phyloP scores from a whole-genome alignment of 2,329 filamentous ascomycete genomes.

The Xylaria sp. region DNA sequence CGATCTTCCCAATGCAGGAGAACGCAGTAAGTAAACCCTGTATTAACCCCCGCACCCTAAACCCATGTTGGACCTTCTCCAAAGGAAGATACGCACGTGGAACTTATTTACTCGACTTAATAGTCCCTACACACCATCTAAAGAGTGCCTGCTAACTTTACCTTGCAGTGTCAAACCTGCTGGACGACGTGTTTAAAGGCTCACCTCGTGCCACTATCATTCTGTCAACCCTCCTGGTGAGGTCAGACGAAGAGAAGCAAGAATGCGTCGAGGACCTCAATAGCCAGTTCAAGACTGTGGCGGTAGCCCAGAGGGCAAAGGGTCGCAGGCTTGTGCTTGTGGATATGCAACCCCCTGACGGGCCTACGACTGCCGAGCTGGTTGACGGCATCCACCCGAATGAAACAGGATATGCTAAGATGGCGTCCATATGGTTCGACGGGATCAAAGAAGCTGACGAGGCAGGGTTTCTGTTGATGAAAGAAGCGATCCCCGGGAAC shows the following conservation, averaged over 20 bases:
- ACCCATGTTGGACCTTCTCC: neutral
- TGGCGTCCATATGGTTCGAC: constrained; percentile 50
- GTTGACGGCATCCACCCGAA: constrained; percentile 52
- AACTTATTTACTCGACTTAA: neutral
- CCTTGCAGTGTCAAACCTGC: constrained; percentile 41
- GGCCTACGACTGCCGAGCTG: constrained; percentile 47
- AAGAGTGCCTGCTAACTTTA: constrained; percentile 7
- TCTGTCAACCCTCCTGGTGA: constrained; percentile 51
- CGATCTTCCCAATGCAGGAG: constrained; percentile 46
- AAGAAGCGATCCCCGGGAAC: constrained; percentile 41
- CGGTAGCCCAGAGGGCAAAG: constrained; percentile 35
- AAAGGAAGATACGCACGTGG: neutral
- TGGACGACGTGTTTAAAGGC: constrained; percentile 49
- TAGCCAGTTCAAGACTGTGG: constrained; percentile 45
- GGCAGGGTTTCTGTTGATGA: constrained; percentile 39
- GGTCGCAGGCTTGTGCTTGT: constrained; percentile 49
- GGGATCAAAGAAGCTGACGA: constrained; percentile 48
- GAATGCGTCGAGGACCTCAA: constrained; percentile 47
- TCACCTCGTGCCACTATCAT: constrained; percentile 51
- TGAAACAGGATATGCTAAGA: constrained; percentile 52
- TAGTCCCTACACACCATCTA: neutral
- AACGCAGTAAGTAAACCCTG: constrained; percentile 39
- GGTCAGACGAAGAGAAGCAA: constrained; percentile 43
- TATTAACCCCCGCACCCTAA: neutral
- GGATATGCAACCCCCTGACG: constrained; percentile 49